A percentile compares a stretch with the other conserved stretches of the same genome.
These are phyloP conservation scores for Aschersonia sp. DNA, from an alignment of 2,329 filamentous ascomycete species.

Conservation along the genomic window DNA sequence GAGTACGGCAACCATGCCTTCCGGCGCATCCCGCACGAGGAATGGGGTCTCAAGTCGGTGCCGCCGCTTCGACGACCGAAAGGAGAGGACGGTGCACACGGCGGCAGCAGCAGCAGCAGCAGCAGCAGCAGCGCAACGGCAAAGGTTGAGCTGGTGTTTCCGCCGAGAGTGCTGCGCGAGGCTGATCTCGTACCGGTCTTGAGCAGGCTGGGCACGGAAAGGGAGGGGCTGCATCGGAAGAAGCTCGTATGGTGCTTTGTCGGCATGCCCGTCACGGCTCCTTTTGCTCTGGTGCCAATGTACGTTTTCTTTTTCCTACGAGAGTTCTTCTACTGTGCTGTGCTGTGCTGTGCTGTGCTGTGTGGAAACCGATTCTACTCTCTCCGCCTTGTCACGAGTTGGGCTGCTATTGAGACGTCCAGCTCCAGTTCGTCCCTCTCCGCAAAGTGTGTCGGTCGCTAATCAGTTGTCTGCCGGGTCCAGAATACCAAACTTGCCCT, in stretches of 20 bases:
- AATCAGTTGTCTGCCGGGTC: too few species aligned
- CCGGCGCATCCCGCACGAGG: constrained; percentile 81
- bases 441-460: too few species aligned
- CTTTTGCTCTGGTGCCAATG: constrained; percentile 75
- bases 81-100: constrained; percentile 25
- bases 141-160: constrained; percentile 63
- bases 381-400: too few species aligned
- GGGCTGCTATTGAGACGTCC: too few species aligned
- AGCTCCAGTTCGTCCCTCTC: too few species aligned
- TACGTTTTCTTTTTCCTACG: constrained; percentile 28
- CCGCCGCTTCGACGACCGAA: constrained; percentile 57
- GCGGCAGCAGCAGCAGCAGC: too few species aligned
- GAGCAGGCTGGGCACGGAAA: constrained; percentile 58
- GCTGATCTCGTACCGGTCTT: constrained; percentile 52
- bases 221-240: constrained; percentile 61
- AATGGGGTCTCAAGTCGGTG: constrained; percentile 95
- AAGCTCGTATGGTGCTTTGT: constrained; percentile 69
- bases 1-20: constrained; percentile 76
- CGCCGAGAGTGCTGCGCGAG: constrained; percentile 50
- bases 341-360: too few species aligned
- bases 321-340: too few species aligned
- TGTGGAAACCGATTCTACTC: too few species aligned
- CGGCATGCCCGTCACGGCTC: constrained; percentile 69
- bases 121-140: too few species aligned
- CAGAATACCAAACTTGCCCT: constrained; percentile 84